Evolutionary conservation across 768 basidiomycete genomes (phyloP).

Genomic region (Chiua virens): DNA sequence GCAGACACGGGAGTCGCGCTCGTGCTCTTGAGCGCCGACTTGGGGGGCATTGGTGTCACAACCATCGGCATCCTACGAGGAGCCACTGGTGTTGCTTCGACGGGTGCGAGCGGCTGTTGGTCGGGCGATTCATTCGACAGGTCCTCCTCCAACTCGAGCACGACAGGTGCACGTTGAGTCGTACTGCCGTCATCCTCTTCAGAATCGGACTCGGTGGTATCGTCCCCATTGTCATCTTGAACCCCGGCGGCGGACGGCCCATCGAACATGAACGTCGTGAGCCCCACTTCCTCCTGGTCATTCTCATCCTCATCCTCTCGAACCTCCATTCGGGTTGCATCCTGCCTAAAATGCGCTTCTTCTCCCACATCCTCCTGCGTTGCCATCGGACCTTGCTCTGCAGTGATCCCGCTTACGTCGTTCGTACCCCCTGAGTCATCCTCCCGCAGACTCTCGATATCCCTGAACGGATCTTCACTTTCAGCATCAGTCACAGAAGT

Average conservation of each 20-base stretch:
- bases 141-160: constrained; percentile 41
- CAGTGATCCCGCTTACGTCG: constrained; percentile 1
- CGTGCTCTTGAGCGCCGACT: constrained; percentile 43
- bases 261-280: constrained; percentile 75
- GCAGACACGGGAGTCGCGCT: constrained; percentile 58
- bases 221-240: constrained; percentile 33
- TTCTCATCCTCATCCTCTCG: constrained; percentile 44
- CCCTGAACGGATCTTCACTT: constrained; percentile 89
- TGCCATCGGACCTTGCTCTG: constrained; percentile 4
- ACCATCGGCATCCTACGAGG: constrained; percentile 10
- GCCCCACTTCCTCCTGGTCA: constrained; percentile 65
- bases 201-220: constrained; percentile 43
- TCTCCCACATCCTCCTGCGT: constrained; percentile 9
- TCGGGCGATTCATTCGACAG: constrained; percentile 15
- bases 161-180: constrained; percentile 3
- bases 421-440: constrained; percentile 44
- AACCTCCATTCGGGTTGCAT: constrained; percentile 45
- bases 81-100: constrained; percentile 22
- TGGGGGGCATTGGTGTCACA: constrained; percentile 34
- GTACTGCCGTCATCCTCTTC: constrained; percentile 24
- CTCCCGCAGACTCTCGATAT: constrained; percentile 83
- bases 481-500: constrained; percentile 39
- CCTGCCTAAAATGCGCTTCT: constrained; percentile 16
- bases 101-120: background rate
- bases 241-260: constrained; percentile 53